phyloP scores from a whole-genome alignment of 116 monocot genomes.

The Cymodocea nodosa region DNA sequence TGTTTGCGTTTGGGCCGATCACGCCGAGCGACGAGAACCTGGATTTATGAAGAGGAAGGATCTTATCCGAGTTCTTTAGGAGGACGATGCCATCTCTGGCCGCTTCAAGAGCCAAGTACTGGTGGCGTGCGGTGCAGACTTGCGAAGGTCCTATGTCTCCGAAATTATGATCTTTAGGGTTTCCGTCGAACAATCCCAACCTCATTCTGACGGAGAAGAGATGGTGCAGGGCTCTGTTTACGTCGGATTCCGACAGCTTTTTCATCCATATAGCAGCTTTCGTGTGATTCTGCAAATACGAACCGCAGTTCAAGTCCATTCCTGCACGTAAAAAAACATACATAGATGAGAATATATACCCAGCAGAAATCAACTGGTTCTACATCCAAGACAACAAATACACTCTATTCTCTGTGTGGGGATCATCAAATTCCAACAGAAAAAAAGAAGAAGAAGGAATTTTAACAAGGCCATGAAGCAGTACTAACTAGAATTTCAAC shows the following conservation, averaged over 20 bases:
- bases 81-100: constrained; percentile 80
- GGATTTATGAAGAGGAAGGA: constrained; percentile 52
- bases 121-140: constrained; percentile 58
- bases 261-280: constrained; percentile 38
- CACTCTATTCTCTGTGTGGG: too few relatives aligned
- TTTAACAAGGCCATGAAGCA: too few relatives aligned
- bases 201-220: constrained; percentile 81
- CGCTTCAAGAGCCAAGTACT: constrained; percentile 50
- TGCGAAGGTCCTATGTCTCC: constrained; percentile 45
- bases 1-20: constrained; percentile 81
- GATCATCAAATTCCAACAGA: too few relatives aligned
- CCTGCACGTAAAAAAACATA: too few relatives aligned
- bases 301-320: constrained; percentile 91
- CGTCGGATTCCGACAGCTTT: constrained; percentile 52
- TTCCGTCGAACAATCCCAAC: constrained; percentile 75
- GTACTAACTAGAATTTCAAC: too few relatives aligned
- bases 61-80: constrained; percentile 40
- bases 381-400: too few relatives aligned
- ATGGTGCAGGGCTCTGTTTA: constrained; percentile 74
- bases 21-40: constrained; percentile 44
- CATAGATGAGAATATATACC: too few relatives aligned
- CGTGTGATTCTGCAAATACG: constrained; percentile 53
- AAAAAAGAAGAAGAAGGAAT: too few relatives aligned
- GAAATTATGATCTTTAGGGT: constrained; percentile 28
- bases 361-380: too few relatives aligned